Evolutionary conservation across 768 basidiomycete genomes (phyloP).

Genomic region (Podaxis carcinomalis): DNA sequence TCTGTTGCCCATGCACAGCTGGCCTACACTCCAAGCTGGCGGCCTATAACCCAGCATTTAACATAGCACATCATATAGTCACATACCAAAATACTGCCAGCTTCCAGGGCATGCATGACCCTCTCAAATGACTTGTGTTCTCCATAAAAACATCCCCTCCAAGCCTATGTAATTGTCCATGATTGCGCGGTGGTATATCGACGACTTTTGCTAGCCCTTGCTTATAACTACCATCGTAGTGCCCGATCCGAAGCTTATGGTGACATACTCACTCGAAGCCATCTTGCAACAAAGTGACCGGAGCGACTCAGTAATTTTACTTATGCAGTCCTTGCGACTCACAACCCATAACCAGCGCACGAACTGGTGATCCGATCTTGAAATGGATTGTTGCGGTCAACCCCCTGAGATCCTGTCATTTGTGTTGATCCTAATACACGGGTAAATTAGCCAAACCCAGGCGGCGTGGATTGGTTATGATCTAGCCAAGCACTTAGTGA

Average conservation of each 20-base stretch:
- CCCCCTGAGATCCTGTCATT: neutral
- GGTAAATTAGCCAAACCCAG: too few species aligned
- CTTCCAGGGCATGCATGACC: too few species aligned
- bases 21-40: slow-evolving; percentile 22
- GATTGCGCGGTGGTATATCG: neutral
- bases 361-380: slow-evolving; percentile 8
- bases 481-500: neutral
- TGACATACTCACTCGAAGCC: neutral
- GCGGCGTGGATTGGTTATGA: neutral
- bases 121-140: too few species aligned
- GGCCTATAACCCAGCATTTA: too few species aligned
- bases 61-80: neutral
- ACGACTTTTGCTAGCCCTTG: neutral
- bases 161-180: slow-evolving; percentile 48
- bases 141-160: slow-evolving; percentile 26
- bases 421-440: neutral
- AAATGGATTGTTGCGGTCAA: neutral
- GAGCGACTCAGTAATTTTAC: neutral
- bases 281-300: neutral
- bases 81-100: neutral
- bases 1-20: slow-evolving; percentile 42
- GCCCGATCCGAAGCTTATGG: slow-evolving; percentile 2
- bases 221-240: slow-evolving; percentile 7
- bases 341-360: neutral
- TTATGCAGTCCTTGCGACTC: slow-evolving; percentile 1